These are phyloP conservation scores for Parmales sp. DNA, from an alignment of 108 stramenopile genomes.

Conservation along the genomic window DNA sequence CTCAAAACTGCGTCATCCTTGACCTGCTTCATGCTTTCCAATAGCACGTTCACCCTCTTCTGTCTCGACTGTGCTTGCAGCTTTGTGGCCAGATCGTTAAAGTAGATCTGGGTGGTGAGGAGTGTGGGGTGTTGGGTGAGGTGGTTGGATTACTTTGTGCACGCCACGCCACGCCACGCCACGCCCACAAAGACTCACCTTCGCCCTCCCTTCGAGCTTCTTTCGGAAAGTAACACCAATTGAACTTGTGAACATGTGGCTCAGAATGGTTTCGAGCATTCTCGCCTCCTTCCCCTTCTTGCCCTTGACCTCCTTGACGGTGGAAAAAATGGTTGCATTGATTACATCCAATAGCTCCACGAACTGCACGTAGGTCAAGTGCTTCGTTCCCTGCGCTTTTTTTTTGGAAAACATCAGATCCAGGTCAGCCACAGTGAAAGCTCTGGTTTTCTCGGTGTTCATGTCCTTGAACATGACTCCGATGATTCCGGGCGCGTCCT, in stretches of 20 bases:
- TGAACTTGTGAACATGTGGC: not conserved
- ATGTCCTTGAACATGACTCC: not conserved
- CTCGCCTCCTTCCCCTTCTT: not conserved
- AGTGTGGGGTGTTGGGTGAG: no score
- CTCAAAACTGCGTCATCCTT: not conserved
- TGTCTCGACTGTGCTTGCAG: constrained; percentile 7
- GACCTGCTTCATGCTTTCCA: no score
- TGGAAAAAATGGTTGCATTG: not conserved
- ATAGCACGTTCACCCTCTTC: no score
- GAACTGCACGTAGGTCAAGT: constrained; percentile 7
- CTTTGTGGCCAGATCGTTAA: not conserved
- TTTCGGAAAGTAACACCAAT: not conserved
- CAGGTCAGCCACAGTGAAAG: constrained; percentile 1
- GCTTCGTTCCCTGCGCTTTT: not conserved
- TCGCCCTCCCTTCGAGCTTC: not conserved
- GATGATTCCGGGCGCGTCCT: constrained; percentile 2
- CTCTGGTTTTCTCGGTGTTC: not conserved
- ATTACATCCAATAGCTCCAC: not conserved
- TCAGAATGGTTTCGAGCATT: not conserved
- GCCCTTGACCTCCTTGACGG: not conserved
- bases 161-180: not conserved
- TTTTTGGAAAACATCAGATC: constrained; percentile 7
- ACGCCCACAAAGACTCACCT: no score
- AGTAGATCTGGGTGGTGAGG: not conserved
- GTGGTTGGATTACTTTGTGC: not conserved